phyloP scores from a whole-genome alignment of 139 green algal genomes.

The Gonium pectorale region DNA sequence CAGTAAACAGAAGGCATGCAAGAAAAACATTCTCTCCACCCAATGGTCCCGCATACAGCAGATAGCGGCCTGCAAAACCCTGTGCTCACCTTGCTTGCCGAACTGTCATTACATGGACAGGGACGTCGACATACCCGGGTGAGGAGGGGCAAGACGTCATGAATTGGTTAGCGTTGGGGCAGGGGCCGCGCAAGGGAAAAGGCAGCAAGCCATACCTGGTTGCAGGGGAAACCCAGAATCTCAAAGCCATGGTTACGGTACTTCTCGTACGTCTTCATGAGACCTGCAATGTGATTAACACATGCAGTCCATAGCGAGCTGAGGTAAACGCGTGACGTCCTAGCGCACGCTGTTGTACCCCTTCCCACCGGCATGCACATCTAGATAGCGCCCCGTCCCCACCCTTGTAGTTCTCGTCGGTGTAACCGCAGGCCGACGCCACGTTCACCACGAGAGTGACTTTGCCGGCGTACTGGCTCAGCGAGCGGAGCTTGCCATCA shows the following conservation, averaged over 20 bases:
- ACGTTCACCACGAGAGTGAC: conserved; percentile 85
- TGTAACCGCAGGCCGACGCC: conserved; percentile 84
- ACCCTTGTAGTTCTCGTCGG: conserved; percentile 82
- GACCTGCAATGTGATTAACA: conserved; percentile 1
- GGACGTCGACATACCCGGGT: too few species aligned
- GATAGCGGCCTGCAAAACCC: not conserved
- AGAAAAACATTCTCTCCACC: too few species aligned
- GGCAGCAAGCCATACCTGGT: conserved; percentile 70
- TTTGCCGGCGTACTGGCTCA: conserved; percentile 53
- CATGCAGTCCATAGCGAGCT: not conserved
- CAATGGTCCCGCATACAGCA: not conserved
- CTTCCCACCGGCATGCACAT: too few species aligned
- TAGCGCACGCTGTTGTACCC: not conserved
- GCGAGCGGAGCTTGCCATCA: conserved; percentile 30
- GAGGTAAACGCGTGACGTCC: not conserved
- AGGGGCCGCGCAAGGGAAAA: too few species aligned
- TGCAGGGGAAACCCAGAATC: conserved; percentile 86
- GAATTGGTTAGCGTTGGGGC: too few species aligned
- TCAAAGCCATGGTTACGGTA: conserved; percentile 76
- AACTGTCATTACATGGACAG: too few species aligned
- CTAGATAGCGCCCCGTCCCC: not conserved
- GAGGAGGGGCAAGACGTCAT: too few species aligned
- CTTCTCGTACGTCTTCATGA: conserved; percentile 79
- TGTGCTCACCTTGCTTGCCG: not conserved
- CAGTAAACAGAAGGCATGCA: too few species aligned